Evolutionary conservation across 1,284 basidiomycete species (phyloP), one percentile per base, ranked within the genome.

Genomic region (Malassezia sp.): DNA sequence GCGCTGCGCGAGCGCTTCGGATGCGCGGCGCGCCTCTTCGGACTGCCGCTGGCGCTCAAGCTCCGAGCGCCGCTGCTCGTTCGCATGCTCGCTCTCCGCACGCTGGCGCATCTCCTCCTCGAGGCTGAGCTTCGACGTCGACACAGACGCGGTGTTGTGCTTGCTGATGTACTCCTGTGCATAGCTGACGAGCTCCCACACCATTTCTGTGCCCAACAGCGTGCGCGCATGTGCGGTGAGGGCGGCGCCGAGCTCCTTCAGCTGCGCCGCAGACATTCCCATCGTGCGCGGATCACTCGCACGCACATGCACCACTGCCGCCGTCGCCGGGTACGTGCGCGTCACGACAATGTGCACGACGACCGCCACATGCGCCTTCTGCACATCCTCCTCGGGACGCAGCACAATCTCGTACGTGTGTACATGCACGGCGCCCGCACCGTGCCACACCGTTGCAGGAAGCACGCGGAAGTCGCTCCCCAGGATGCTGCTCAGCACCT

Each of bases 131-230:
- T 52, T 46, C 14, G 56, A 49, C 2, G 53, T 54, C 14, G 42
- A 37, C 15, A 56, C 49, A 22, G 58, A 49, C 11, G 48, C 43
- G 12, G 38, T 42, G 32, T 63, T 63, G 52, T 64, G 50, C 23
- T 33, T 3, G 29, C 57, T 61, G 45, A 68, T 61, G 15, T 51
- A 67, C 23, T 68, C 65, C 37, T 65, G 63, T 3, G 52, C 63
- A 21, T 42, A 24, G 6, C 42, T 57, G 38, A 68, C 60, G 24
- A 71, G 55, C 49, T 71, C 70, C 60, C 67, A 71, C 23, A 71
- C 53, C 70, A 71, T 71, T 31, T 71, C 69, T 10, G 60, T 54
- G 17, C 67, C 69, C 3, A 68, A 33, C 12, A 67, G 54, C 20
- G 48, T 38, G 18, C 50, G 55, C n/a, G 65, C 61, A 12, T 60